Base-by-base conservation (phyloP, 495 filamentous ascomycete genomes). In the Poronia punctata region DNA sequence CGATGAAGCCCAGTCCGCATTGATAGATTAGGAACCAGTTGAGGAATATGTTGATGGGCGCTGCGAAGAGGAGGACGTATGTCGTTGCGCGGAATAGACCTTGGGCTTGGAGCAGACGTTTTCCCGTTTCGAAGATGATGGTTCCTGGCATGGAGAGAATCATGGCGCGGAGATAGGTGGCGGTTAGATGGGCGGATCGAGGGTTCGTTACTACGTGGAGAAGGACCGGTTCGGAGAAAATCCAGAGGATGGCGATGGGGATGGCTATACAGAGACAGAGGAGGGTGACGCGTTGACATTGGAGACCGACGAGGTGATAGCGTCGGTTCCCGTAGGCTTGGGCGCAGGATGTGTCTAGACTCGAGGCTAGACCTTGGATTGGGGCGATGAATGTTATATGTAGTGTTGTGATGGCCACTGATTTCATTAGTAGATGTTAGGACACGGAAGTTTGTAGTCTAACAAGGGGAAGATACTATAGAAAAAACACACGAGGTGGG, bases 1-100 rank as follows among this genome's bases (percentile, higher is more conserved):
- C 88, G 34, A 84, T 58, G 52, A 90, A 95, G 2, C 88, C 87
- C 75, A 79, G 82, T 8, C 73, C 65, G 39, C 94, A 72, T 25
- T 62, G 69, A 80, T 78, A 84, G 8, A 87, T 82, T 30, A 87
- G 71, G 5, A 82, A 47, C 63, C 76, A 87, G 54, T 83, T 83
- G 57, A 83, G 53, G 9, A 82, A 59, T 1, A 76, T 70, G 45
- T 85, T 86, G 12, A 83, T 41, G 2, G 82, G 80, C 9, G 83
- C 79, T 24, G 72, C 75, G 34, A 86, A 64, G 7, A 86, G 50
- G 15, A 87, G 57, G 10, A 80, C 76, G 39, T 77, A 80, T 11
- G 81, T 77, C 7, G 75, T 84, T 7, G 81, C 82, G 19, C 68
- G 59, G 49, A 87, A 87, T 2, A 82, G 50, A 2, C 83, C 83